Percentiles rank a stretch among this genome's conserved stretches.
Evolutionary conservation across 2,329 filamentous ascomycete species (phyloP).

Genomic region (Microdochium trichocladiopsis): DNA sequence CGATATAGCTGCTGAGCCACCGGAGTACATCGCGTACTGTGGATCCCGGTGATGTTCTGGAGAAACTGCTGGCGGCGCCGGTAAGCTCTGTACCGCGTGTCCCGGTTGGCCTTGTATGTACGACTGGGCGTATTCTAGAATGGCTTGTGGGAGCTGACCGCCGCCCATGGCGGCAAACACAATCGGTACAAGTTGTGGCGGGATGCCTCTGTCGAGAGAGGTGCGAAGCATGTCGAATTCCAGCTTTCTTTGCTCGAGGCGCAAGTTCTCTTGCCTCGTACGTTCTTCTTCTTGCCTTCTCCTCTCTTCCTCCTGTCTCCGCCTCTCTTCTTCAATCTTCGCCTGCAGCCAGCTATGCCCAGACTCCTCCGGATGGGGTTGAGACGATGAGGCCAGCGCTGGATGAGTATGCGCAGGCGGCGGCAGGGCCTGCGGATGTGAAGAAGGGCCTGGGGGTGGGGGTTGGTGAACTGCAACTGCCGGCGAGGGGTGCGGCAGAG

Average conservation of each 20-base stretch:
- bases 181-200: conserved; percentile 66
- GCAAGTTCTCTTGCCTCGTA: conserved; percentile 55
- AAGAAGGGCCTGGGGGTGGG: conserved; percentile 15
- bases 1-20: conserved; percentile 27
- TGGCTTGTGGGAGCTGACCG: conserved; percentile 50
- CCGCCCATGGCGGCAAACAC: conserved; percentile 69
- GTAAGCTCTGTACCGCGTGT: conserved; percentile 42
- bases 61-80: conserved; percentile 41
- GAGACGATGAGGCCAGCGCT: conserved; percentile 53
- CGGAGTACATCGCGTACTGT: conserved; percentile 34
- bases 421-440: conserved; percentile 15
- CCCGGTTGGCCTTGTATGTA: conserved; percentile 32
- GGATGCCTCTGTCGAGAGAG: conserved; percentile 62
- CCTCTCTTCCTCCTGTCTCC: conserved; percentile 64
- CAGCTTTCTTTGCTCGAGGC: conserved; percentile 64
- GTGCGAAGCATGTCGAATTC: conserved; percentile 68
- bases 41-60: conserved; percentile 49
- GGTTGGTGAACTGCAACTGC: conserved; percentile 4
- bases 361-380: conserved; percentile 59
- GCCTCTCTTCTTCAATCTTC: conserved; percentile 66
- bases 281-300: conserved; percentile 70
- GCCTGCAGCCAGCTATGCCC: conserved; percentile 67
- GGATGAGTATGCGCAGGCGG: conserved; percentile 5
- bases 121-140: conserved; percentile 63
- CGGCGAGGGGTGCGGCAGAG: conserved; percentile 33